Percentiles rank a stretch among this genome's conserved stretches.
These are phyloP conservation scores for Exophiala aquamarina DNA, from an alignment of 2,329 filamentous ascomycete genomes.

Conservation along the genomic window DNA sequence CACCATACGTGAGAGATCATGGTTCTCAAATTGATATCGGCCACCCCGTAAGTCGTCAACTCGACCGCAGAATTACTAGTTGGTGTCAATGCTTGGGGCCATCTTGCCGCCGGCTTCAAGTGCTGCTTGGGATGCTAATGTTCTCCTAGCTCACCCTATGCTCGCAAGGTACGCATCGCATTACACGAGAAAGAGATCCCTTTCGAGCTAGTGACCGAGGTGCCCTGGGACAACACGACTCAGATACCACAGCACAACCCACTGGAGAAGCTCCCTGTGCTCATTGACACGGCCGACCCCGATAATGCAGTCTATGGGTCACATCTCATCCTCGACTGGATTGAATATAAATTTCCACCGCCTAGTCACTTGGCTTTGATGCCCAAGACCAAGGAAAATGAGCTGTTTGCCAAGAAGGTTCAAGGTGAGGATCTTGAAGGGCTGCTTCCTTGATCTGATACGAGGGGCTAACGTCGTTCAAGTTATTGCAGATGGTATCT, in stretches of 20 bases:
- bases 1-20: too few relatives aligned
- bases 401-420: slow-evolving; percentile 16
- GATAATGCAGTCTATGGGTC: slow-evolving; percentile 36
- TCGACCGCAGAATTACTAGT: not conserved
- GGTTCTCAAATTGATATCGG: slow-evolving; percentile 11
- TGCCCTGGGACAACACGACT: slow-evolving; percentile 43
- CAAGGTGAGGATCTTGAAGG: slow-evolving; percentile 5
- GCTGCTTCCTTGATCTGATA: too few relatives aligned
- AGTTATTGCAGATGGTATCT: slow-evolving; percentile 28
- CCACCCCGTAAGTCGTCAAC: slow-evolving; percentile 12
- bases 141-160: slow-evolving; percentile 11
- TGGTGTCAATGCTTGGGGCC: not conserved
- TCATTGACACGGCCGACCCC: slow-evolving; percentile 3
- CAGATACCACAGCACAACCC: slow-evolving; percentile 32
- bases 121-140: not conserved
- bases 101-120: not conserved
- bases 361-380: slow-evolving; percentile 3
- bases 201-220: slow-evolving; percentile 42
- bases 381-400: slow-evolving; percentile 5
- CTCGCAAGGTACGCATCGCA: slow-evolving; percentile 38
- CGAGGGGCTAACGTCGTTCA: too few relatives aligned
- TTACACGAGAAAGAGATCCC: slow-evolving; percentile 41
- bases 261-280: slow-evolving; percentile 15
- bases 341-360: slow-evolving; percentile 13
- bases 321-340: slow-evolving; percentile 37